Base-by-base conservation (phyloP, 1,139 yeast species). In the Kluyveromyces sp. region DNA sequence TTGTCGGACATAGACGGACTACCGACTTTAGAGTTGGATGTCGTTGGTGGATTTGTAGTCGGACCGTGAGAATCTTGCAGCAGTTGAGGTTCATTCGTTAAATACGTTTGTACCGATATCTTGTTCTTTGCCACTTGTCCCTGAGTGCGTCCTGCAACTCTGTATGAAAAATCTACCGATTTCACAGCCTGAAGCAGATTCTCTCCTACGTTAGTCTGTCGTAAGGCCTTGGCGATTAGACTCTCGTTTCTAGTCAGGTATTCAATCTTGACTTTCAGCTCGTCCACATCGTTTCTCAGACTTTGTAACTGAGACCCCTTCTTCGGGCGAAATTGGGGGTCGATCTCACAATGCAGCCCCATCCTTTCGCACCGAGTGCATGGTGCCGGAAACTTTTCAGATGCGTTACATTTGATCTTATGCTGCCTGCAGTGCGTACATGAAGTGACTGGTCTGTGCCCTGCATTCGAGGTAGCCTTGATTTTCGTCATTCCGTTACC, bases 401-500 rank as follows among this genome's bases (percentile, higher is more conserved):
- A 76, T 0, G 96, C 96, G 59, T 89, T 86, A 65, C 97, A 89
- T 58, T 83, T 84, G 65, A 88, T 87, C 64, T 89, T 89, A 61
- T 88, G 96, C 60, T 89, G 96, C 43, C 96, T 78, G 61, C 97
- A 89, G 58, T 87, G 94, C 0, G 95, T 85, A 60, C 97, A 89
- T 2, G 95, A 83, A 0, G 95, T 84, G 1, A 88, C 94, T 0
- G 96, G 96, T 44, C 96, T 68, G 56, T 83, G 89, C 1, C 78
- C 78, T 0, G 74, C 70, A 25, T 35, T 39, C 19, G 35, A 31
- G 28, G 16, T 26, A 6, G 45, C 20, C 25, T 40, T 40, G 12
- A 20, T 16, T 16, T 33, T 33, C 26, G 36, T 11, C n/a, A 19
- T 12, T 4, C 25, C 36, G 1, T 4, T 18, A 19, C 36, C 34